phyloP scores from a whole-genome alignment of 306 rosid genomes.

The Rosa lucieae region DNA sequence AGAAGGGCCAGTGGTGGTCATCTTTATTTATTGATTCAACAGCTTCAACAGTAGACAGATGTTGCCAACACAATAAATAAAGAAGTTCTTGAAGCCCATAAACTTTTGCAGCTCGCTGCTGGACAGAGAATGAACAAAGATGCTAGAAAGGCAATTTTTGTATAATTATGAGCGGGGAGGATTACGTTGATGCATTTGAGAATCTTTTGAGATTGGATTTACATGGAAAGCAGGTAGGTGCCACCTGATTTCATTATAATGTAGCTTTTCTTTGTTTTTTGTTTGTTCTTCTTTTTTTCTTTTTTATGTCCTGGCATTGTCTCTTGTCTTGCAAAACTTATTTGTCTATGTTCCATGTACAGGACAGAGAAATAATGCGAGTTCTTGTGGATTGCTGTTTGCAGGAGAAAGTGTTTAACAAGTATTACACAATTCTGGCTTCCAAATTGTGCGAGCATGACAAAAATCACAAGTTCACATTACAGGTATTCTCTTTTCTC shows the following conservation, averaged over 20 bases:
- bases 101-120: conserved; percentile 87
- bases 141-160: conserved; percentile 85
- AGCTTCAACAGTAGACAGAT: conserved; percentile 48
- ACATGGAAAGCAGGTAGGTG: conserved; percentile 76
- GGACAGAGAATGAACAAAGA: conserved; percentile 94
- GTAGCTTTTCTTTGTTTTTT: no score
- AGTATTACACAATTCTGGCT: conserved; percentile 85
- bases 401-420: conserved; percentile 88
- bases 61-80: conserved; percentile 80
- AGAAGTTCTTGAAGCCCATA: conserved; percentile 75
- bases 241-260: not conserved
- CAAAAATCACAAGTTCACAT: conserved; percentile 90
- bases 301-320: not conserved
- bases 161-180: conserved; percentile 90
- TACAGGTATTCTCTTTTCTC: conserved; percentile 57
- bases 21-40: conserved; percentile 23
- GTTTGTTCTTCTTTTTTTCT: not conserved
- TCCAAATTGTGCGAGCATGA: conserved; percentile 88
- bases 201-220: conserved; percentile 89
- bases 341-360: conserved; percentile 22
- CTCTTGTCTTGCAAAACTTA: not conserved
- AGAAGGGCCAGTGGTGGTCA: conserved; percentile 97
- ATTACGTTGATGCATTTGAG: conserved; percentile 88
- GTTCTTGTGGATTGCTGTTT: conserved; percentile 92
- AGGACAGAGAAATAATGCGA: conserved; percentile 90